Evolutionary conservation across 768 basidiomycete genomes (phyloP).

Genomic region (Mycena rosella): DNA sequence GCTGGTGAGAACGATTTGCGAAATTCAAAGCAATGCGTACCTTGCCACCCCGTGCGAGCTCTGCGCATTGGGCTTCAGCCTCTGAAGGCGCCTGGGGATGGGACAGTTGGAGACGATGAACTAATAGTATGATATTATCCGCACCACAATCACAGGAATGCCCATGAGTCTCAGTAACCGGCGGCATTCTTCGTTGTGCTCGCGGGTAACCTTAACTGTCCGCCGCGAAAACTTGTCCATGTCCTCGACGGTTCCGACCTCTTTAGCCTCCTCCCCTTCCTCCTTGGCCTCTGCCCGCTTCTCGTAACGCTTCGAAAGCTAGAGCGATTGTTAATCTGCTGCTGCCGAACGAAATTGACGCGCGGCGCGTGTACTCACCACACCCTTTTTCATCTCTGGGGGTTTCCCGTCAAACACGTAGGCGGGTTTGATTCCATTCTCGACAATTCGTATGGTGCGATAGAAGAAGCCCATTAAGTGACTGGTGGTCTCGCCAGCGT

Average conservation of each 20-base stretch:
- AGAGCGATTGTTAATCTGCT: conserved; percentile 15
- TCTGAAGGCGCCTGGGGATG: conserved; percentile 90
- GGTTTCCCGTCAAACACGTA: conserved; percentile 99
- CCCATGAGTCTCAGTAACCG: conserved; percentile 93
- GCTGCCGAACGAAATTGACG: not conserved
- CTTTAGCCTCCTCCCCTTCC: conserved; percentile 96
- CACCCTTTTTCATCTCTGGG: conserved; percentile 96
- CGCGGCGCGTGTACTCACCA: conserved; percentile 69
- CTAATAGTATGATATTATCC: conserved; percentile 44
- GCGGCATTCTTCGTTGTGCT: conserved; percentile 97
- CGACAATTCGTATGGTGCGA: conserved; percentile 96
- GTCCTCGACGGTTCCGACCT: conserved; percentile 94
- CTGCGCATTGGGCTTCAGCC: conserved; percentile 98
- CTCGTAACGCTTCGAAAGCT: conserved; percentile 98
- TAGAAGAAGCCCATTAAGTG: conserved; percentile 99
- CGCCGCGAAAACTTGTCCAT: conserved; percentile 91
- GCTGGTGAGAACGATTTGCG: not conserved
- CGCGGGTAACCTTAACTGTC: conserved; percentile 93
- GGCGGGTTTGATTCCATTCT: conserved; percentile 97
- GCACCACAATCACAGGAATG: conserved; percentile 92
- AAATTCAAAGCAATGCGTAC: conserved; percentile 50
- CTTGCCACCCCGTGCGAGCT: conserved; percentile 96
- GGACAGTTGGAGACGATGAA: conserved; percentile 14
- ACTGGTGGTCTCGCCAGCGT: conserved; percentile 97
- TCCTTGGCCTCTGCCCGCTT: conserved; percentile 93